Evolutionary conservation across 2,329 filamentous ascomycete genomes (phyloP).

Genomic region (Calonectria henricotiae): DNA sequence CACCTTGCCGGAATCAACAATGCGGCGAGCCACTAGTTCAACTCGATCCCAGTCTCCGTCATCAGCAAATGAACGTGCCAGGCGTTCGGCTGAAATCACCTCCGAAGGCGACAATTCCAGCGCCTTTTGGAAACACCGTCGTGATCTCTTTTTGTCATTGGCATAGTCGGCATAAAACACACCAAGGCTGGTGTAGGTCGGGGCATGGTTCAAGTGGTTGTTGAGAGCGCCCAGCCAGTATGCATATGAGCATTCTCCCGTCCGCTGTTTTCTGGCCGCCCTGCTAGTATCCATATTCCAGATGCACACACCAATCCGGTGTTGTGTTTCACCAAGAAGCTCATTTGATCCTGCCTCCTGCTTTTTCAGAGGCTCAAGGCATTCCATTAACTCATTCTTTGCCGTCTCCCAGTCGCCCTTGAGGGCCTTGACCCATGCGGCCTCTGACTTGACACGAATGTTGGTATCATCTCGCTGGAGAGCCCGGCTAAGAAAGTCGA

Average conservation of each 20-base stretch:
- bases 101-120: slow-evolving; percentile 93
- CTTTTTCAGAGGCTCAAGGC: slow-evolving; percentile 76
- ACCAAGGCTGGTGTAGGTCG: slow-evolving; percentile 92
- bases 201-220: slow-evolving; percentile 88
- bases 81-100: slow-evolving; percentile 87
- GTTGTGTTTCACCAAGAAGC: slow-evolving; percentile 88
- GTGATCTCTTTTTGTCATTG: slow-evolving; percentile 87
- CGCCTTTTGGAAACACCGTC: slow-evolving; percentile 96
- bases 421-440: slow-evolving; percentile 92
- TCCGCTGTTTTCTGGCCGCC: slow-evolving; percentile 83
- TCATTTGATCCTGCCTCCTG: slow-evolving; percentile 73
- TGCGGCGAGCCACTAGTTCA: slow-evolving; percentile 90
- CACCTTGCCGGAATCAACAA: slow-evolving; percentile 95
- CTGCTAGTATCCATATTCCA: slow-evolving; percentile 88
- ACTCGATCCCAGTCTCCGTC: slow-evolving; percentile 97
- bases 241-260: slow-evolving; percentile 80
- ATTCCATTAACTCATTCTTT: slow-evolving; percentile 79
- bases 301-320: slow-evolving; percentile 88
- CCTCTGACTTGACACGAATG: slow-evolving; percentile 85
- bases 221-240: slow-evolving; percentile 89
- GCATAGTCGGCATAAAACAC: slow-evolving; percentile 93
- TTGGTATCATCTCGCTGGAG: slow-evolving; percentile 82
- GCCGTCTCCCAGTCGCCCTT: slow-evolving; percentile 82
- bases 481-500: slow-evolving; percentile 85
- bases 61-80: slow-evolving; percentile 89